phyloP scores from a whole-genome alignment of 2,329 filamentous ascomycete species.

The Aspergillus oerlinghausenensis region DNA sequence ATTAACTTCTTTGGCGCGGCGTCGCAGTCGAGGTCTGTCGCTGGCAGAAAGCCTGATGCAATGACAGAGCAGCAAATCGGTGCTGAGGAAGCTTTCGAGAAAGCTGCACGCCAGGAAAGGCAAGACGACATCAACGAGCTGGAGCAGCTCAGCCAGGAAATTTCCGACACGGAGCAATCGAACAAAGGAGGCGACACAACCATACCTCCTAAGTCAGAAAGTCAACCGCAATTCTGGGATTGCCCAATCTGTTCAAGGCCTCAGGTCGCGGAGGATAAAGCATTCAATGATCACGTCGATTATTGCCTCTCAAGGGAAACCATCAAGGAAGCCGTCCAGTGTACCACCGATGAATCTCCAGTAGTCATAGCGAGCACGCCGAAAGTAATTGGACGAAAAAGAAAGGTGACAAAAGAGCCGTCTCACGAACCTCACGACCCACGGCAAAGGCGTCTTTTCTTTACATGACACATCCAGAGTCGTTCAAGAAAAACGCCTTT shows the following conservation, averaged over 20 bases:
- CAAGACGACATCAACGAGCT: constrained; percentile 59
- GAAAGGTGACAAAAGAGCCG: constrained; percentile 38
- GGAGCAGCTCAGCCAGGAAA: constrained; percentile 59
- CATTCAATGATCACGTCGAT: constrained; percentile 90
- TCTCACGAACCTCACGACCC: constrained; percentile 20
- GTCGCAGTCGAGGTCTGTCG: constrained; percentile 18
- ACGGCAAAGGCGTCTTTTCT: constrained; percentile 34
- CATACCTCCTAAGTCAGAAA: constrained; percentile 1
- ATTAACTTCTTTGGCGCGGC: constrained; percentile 70
- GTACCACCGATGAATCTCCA: constrained; percentile 27
- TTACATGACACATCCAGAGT: constrained; percentile 19
- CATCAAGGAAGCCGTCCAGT: constrained; percentile 76
- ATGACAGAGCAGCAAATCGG: constrained; percentile 60
- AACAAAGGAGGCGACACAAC: constrained; percentile 22
- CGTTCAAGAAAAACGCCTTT: not conserved
- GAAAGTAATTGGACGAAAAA: constrained; percentile 20
- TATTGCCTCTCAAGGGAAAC: constrained; percentile 80
- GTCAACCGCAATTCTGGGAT: constrained; percentile 60
- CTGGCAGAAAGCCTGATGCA: constrained; percentile 15
- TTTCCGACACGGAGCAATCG: constrained; percentile 9
- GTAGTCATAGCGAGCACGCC: constrained; percentile 1
- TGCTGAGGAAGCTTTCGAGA: constrained; percentile 63
- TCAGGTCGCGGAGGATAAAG: constrained; percentile 67
- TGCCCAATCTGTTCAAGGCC: constrained; percentile 84
- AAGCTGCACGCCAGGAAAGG: constrained; percentile 55